Evolutionary conservation across 1,139 yeast species (phyloP).

Genomic region (Casaregolazyma suthepensis): DNA sequence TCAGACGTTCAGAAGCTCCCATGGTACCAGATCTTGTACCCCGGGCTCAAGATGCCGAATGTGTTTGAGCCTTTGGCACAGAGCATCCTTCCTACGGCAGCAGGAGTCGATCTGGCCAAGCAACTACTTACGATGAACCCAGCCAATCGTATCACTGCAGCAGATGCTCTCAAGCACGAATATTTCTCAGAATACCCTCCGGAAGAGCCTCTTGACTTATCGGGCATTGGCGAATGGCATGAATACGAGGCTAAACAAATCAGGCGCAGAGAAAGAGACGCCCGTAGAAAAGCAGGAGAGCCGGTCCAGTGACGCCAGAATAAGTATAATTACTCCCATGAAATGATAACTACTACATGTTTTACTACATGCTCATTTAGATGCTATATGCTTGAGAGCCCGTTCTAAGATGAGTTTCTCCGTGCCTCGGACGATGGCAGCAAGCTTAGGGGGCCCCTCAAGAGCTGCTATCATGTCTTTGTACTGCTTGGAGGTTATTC

Average conservation of each 20-base stretch:
- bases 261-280: slow-evolving; percentile 51
- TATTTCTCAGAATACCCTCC: slow-evolving; percentile 68
- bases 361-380: background rate
- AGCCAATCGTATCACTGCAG: slow-evolving; percentile 52
- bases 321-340: background rate
- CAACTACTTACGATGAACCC: slow-evolving; percentile 68
- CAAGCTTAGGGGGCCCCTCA: slow-evolving; percentile 17
- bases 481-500: slow-evolving; percentile 26
- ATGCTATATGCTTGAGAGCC: slow-evolving; percentile 13
- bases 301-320: slow-evolving; percentile 3
- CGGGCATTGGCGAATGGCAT: slow-evolving; percentile 84
- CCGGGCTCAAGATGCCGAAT: slow-evolving; percentile 34
- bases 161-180: slow-evolving; percentile 53
- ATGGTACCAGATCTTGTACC: slow-evolving; percentile 85
- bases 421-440: slow-evolving; percentile 29
- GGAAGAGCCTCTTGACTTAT: slow-evolving; percentile 48
- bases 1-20: slow-evolving; percentile 71
- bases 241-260: slow-evolving; percentile 91
- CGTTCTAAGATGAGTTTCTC: slow-evolving; percentile 31
- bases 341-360: background rate
- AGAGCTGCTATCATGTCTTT: slow-evolving; percentile 17
- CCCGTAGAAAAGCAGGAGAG: slow-evolving; percentile 12
- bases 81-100: slow-evolving; percentile 41
- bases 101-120: slow-evolving; percentile 56
- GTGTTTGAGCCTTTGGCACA: slow-evolving; percentile 34